These are phyloP conservation scores for Aspergillus kassunensis DNA, from an alignment of 495 filamentous ascomycete species.

Conservation along the genomic window DNA sequence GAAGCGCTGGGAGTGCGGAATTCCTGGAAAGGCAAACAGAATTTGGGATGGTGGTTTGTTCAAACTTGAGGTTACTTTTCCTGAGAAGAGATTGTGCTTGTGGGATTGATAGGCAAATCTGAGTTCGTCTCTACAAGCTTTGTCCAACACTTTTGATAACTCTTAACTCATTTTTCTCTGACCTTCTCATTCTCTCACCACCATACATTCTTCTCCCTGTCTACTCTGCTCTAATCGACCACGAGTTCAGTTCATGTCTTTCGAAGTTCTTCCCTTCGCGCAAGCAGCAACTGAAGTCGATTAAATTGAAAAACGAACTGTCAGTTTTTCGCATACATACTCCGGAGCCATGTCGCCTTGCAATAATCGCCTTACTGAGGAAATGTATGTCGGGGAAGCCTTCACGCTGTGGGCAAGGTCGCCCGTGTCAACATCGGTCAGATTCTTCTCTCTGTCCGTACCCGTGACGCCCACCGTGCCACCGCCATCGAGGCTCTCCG, in stretches of 20 bases:
- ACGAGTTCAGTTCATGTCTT: no score
- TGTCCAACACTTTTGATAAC: no score
- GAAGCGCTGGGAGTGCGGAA: conserved; percentile 93
- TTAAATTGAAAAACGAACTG: no score
- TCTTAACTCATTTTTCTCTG: no score
- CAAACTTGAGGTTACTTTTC: conserved; percentile 88
- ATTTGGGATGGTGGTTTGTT: conserved; percentile 96
- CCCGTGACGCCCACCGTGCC: conserved; percentile 85
- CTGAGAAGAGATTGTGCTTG: conserved; percentile 70
- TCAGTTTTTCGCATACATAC: no score
- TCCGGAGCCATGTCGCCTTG: conserved; percentile 97
- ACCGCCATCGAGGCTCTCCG: conserved; percentile 96
- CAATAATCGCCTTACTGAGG: conserved; percentile 86
- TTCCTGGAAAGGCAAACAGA: conserved; percentile 93
- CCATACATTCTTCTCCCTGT: no score
- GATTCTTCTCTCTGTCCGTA: conserved; percentile 93
- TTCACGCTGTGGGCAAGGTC: conserved; percentile 65
- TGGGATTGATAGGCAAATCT: no score
- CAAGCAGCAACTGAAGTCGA: no score
- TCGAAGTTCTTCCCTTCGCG: no score
- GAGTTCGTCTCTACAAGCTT: no score
- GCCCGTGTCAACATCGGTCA: conserved; percentile 99
- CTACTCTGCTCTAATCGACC: no score
- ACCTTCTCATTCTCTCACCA: no score
- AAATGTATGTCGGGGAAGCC: conserved; percentile 57